Base-by-base conservation (phyloP, 768 basidiomycete species). In the Suillus clintonianus region DNA sequence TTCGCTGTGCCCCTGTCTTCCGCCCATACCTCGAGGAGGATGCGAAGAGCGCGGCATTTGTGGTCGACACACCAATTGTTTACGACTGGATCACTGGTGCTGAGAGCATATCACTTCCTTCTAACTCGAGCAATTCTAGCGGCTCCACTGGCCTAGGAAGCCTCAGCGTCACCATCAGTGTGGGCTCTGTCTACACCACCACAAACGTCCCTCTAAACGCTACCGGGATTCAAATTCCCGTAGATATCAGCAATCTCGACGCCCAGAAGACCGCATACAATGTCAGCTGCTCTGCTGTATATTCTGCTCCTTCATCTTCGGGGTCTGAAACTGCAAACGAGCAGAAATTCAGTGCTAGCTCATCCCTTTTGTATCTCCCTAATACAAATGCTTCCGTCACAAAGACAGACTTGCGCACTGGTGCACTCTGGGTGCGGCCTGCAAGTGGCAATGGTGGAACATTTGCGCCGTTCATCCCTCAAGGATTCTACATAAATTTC, bases 401-500 rank as follows among this genome's bases (percentile, higher is more conserved):
- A 3, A 85, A 85, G 70, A 78, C 82, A 11, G 85, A 86, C 62
- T 60, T 79, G 64, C 75, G 80, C 30, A 82, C 81, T 0, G 83
- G 83, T 3, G 77, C 78, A 6, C 65, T 84, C 42, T 74, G 83
- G 68, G 76, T 74, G 2, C 80, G 80, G 59, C 76, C 75, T 64
- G 74, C 62, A 5, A 45, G 67, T 55, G 64, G 65, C n/a, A 69
- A 64, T 3, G 69, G 70, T 32, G 62, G 68, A 0, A 22, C 34
- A 9, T 75, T 75, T 65, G 69, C 79, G 64, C 75, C 82, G 0
- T 73, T 88, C 14, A 74, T 93, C 60, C 90, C 92, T 0, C 83
- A 91, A 51, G 91, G 91, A 0, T 94, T 90, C 73, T 93, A 91
- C 67, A 86, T 90, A 0, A 73, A 80, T 7, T 88, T 89, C 53